These are phyloP conservation scores for Ettlia oleoabundans DNA, from an alignment of 139 green algal species.

Conservation along the genomic window DNA sequence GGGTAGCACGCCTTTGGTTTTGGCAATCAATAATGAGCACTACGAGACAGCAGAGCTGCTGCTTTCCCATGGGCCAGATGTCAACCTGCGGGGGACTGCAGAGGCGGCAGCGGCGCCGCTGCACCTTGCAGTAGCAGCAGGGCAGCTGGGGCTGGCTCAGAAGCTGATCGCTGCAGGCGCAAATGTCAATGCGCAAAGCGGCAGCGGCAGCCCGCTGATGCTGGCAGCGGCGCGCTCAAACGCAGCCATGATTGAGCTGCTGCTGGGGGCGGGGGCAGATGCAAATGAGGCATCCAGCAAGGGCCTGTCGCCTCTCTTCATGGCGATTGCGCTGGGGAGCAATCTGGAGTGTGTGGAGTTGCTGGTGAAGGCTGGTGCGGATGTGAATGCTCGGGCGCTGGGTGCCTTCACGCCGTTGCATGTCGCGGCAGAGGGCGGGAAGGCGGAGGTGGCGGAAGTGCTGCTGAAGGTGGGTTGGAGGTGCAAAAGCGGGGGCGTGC, in stretches of 20 bases:
- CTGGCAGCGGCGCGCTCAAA: constrained; percentile 42
- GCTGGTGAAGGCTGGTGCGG: background rate
- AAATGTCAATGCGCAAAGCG: constrained; percentile 23
- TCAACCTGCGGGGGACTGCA: background rate
- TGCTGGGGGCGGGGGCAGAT: constrained; percentile 40
- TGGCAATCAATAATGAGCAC: background rate
- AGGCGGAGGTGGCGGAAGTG: constrained; percentile 16
- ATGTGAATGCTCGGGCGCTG: constrained; percentile 35
- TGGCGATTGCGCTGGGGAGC: constrained; percentile 13
- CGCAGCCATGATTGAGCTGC: background rate
- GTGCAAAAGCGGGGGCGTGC: background rate
- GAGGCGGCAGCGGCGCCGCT: constrained; percentile 15
- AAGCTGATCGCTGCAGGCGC: constrained; percentile 38
- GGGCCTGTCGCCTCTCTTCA: constrained; percentile 34
- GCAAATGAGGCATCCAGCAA: background rate
- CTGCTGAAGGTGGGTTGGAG: constrained; percentile 46
- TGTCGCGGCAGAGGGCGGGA: constrained; percentile 47
- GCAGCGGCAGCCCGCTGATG: constrained; percentile 45
- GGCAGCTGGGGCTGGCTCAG: background rate
- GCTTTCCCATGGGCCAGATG: background rate
- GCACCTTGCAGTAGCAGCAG: constrained; percentile 36
- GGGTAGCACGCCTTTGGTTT: constrained; percentile 15
- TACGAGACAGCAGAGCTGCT: background rate
- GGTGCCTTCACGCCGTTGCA: constrained; percentile 54
- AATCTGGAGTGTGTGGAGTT: background rate